Base-by-base conservation (phyloP, 192 early-diverging fungal genomes). In the Entomortierella beljakovae region DNA sequence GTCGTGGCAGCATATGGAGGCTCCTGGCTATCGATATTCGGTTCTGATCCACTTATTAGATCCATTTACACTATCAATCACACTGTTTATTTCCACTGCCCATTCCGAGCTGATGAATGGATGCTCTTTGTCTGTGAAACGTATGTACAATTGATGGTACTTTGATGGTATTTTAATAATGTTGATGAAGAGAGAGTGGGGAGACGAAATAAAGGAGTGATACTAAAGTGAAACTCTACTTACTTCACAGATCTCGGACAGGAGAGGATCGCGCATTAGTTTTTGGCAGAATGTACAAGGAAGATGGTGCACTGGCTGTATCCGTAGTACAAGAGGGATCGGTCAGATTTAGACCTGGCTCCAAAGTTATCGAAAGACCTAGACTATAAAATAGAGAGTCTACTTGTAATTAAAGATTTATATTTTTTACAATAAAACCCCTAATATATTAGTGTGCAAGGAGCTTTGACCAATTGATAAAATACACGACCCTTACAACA, bases 311-410 rank as follows among this genome's bases (percentile, higher is more conserved):
- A 8, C 79, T 96, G 29, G 91, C 94, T 20, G 91, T 92, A 13
- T 90, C 95, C 0, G 88, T 88, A 0, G 92, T 92, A 1, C 97
- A 98, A 74, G 96, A 98, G 62, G 95, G 97, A 23, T 88, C 94
- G 42, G 64, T 95, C 10, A 81, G 93, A 8, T 28, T 82, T 56
- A 35, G 60, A 29, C 31, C 25, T 10, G 57, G 42, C 8, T 35
- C 37, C 37, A 38, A n/a, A n/a, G n/a, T n/a, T n/a, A n/a, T n/a
- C n/a, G n/a, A n/a, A n/a, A n/a, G n/a, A n/a, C n/a, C n/a, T n/a
- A n/a, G n/a, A n/a, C n/a, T n/a, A n/a, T n/a, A n/a, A n/a, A n/a
- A n/a, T n/a, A n/a, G n/a, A n/a, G n/a, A n/a, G n/a, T n/a, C n/a
- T 67, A 75, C 42, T 28, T 75, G 57, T 75, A 62, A n/a, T n/a